A percentile compares a stretch with the other conserved stretches of the same genome.
These are phyloP conservation scores for Agaricus sinodeliciosus DNA, from an alignment of 768 basidiomycete genomes.

Conservation along the genomic window DNA sequence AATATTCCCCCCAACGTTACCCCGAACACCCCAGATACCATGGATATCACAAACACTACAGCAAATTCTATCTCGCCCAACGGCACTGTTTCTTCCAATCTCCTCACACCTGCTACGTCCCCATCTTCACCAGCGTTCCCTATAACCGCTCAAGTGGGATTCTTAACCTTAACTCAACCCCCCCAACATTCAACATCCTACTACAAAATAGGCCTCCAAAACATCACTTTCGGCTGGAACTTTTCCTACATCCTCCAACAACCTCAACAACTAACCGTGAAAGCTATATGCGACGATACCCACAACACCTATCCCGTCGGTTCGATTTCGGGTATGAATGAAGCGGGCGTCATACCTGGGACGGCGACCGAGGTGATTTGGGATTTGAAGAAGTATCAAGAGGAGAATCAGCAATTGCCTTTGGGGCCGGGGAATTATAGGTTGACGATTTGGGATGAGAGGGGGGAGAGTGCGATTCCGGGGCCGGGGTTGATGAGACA, in stretches of 20 bases:
- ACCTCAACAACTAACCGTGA: conserved; percentile 65
- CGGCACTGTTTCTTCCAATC: neutral
- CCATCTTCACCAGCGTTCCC: neutral
- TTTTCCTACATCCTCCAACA: conserved; percentile 59
- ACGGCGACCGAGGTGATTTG: conserved; percentile 63
- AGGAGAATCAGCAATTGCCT: conserved; percentile 47
- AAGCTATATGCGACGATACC: conserved; percentile 63
- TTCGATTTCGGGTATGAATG: conserved; percentile 27
- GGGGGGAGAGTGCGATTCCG: conserved; percentile 50
- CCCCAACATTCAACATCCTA: conserved; percentile 69
- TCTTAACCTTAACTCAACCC: conserved; percentile 50
- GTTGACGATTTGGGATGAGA: conserved; percentile 67
- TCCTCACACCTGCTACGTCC: neutral
- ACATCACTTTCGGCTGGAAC: conserved; percentile 85
- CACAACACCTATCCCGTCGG: conserved; percentile 82
- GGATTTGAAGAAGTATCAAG: conserved; percentile 68
- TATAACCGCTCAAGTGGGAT: no score
- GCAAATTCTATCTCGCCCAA: no score
- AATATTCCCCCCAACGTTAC: no score
- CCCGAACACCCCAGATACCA: no score
- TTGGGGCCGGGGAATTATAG: conserved; percentile 68
- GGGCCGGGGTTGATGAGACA: conserved; percentile 55
- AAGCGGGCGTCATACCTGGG: conserved; percentile 54
- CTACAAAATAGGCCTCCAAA: conserved; percentile 73
- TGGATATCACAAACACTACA: no score